These are phyloP conservation scores for Phytophthora tubulina DNA, from an alignment of 352 stramenopile genomes.

Conservation along the genomic window DNA sequence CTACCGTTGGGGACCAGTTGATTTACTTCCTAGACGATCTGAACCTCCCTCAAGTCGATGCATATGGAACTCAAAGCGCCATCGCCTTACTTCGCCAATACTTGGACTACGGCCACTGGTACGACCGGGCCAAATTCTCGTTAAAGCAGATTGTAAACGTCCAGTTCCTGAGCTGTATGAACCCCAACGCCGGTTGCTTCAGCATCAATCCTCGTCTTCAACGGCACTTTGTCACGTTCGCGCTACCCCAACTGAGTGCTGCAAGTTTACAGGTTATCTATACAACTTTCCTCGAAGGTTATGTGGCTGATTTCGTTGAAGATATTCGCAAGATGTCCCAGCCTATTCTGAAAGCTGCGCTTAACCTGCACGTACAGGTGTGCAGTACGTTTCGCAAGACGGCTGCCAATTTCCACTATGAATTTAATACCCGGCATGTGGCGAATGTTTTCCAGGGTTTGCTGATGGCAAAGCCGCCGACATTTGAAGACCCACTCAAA, in stretches of 20 bases:
- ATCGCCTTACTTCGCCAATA: constrained; percentile 95
- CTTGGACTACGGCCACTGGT: constrained; percentile 95
- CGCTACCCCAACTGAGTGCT: constrained; percentile 86
- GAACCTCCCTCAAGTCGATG: constrained; percentile 95
- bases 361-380: constrained; percentile 92
- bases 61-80: constrained; percentile 95
- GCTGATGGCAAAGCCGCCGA: constrained; percentile 87
- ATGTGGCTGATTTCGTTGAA: constrained; percentile 94
- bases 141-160: constrained; percentile 94
- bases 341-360: constrained; percentile 87
- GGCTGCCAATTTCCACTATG: constrained; percentile 97
- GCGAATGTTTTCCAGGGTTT: constrained; percentile 96
- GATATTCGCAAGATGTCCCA: constrained; percentile 91
- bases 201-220: constrained; percentile 94
- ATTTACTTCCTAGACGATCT: constrained; percentile 98
- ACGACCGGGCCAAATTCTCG: constrained; percentile 94
- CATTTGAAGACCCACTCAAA: constrained; percentile 90
- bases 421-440: constrained; percentile 97
- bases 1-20: constrained; percentile 80
- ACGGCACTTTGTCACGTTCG: constrained; percentile 96
- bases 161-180: constrained; percentile 97
- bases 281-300: constrained; percentile 95
- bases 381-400: constrained; percentile 91
- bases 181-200: constrained; percentile 94
- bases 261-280: constrained; percentile 95